These are phyloP conservation scores for Talaromyces adpressus DNA, from an alignment of 495 filamentous ascomycete genomes.

Conservation along the genomic window DNA sequence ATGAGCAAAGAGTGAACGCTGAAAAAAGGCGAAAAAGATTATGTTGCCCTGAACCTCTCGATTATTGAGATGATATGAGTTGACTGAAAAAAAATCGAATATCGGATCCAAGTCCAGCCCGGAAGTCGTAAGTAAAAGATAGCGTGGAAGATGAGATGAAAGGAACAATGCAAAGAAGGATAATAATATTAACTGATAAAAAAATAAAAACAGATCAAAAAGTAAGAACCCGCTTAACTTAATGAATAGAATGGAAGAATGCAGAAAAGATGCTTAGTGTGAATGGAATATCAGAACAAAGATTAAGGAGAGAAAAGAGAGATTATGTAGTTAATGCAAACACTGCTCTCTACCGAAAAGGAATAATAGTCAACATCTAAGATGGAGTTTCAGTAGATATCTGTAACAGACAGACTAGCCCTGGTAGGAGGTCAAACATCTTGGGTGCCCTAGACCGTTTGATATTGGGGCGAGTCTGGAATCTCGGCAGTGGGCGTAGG, in stretches of 20 bases:
- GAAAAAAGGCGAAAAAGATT: neutral
- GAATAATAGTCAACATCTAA: neutral
- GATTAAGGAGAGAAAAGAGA: neutral
- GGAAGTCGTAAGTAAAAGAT: conserved; percentile 13
- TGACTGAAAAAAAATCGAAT: neutral
- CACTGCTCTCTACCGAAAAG: neutral
- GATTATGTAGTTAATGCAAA: neutral
- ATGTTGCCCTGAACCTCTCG: neutral
- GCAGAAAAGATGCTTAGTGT: neutral
- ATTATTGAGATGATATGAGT: neutral
- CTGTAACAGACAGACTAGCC: neutral
- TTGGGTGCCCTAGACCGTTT: neutral
- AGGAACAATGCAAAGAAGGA: conserved; percentile 11
- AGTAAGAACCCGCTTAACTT: conserved; percentile 9
- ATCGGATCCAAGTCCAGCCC: conserved; percentile 15
- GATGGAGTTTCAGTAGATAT: neutral
- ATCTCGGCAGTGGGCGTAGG: neutral
- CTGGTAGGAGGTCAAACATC: neutral
- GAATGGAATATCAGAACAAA: neutral
- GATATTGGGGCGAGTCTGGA: neutral
- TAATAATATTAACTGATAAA: neutral
- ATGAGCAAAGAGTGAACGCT: neutral
- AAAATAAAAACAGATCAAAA: conserved; percentile 12
- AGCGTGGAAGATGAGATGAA: conserved; percentile 12
- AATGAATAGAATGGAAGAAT: neutral